Conservation (phyloP, 805 yeast species). For the Scheffersomyces ergatensis region DNA sequence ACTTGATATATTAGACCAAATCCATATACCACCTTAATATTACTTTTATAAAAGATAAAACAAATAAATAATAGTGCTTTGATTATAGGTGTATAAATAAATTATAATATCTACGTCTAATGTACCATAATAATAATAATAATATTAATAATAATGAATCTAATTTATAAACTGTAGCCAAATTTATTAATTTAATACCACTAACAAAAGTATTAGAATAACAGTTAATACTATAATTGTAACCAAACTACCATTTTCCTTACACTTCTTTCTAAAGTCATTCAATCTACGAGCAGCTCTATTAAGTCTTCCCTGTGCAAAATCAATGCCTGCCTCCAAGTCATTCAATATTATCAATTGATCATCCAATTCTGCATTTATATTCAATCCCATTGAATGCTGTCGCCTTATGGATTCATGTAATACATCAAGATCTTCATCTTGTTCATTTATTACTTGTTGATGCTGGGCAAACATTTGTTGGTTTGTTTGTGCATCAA, state of each 20-base stretch:
- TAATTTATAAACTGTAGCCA: too few relatives aligned
- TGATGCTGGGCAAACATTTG: slow-evolving; percentile 43
- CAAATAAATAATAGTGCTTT: too few relatives aligned
- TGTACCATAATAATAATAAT: too few relatives aligned
- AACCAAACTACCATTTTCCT: slow-evolving; percentile 42
- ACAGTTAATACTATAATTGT: slow-evolving; percentile 41
- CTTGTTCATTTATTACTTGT: slow-evolving; percentile 38
- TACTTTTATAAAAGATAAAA: too few relatives aligned
- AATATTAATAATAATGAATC: background rate
- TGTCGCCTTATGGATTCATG: slow-evolving; percentile 34
- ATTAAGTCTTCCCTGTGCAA: slow-evolving; percentile 26
- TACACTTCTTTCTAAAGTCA: slow-evolving; percentile 29
- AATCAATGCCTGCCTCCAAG: slow-evolving; percentile 40
- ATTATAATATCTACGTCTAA: too few relatives aligned
- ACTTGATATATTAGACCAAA: too few relatives aligned
- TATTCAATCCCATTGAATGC: slow-evolving; percentile 37
- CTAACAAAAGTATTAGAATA: slow-evolving; percentile 36
- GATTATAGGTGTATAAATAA: too few relatives aligned
- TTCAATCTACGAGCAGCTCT: slow-evolving; percentile 28
- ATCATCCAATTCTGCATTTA: slow-evolving; percentile 39
- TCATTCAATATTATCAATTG: slow-evolving; percentile 40
- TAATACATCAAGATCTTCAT: slow-evolving; percentile 29
- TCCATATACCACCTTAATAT: too few relatives aligned
- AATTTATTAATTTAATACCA: slow-evolving; percentile 40
- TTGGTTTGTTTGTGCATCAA: slow-evolving; percentile 30